A percentile compares a stretch with the other conserved stretches of the same genome.
Conservation (phyloP, 495 filamentous ascomycete genomes). For the Patellaria atrata region DNA sequence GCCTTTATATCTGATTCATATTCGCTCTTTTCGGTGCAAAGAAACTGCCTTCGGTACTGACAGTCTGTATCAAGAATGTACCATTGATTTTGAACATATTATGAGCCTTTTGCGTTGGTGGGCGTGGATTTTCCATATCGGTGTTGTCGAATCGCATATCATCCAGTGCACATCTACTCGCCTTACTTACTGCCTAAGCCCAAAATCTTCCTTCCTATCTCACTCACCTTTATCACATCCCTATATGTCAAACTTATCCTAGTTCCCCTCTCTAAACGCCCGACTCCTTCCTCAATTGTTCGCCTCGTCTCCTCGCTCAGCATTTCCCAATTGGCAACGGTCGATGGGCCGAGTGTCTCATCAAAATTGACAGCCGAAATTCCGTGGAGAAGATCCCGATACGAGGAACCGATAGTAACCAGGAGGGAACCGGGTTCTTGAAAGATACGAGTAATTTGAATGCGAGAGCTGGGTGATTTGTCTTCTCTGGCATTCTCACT, state of each 20-base stretch:
- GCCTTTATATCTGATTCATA: too few relatives aligned
- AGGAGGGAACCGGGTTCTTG: slow-evolving; percentile 58
- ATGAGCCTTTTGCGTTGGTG: too few relatives aligned
- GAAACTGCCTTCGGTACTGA: too few relatives aligned
- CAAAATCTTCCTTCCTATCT: slow-evolving; percentile 39
- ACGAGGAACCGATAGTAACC: slow-evolving; percentile 24
- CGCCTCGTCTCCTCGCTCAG: slow-evolving; percentile 41
- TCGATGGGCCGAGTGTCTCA: slow-evolving; percentile 27
- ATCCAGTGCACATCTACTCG: too few relatives aligned
- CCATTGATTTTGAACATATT: too few relatives aligned
- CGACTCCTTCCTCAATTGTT: slow-evolving; percentile 33
- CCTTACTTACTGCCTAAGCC: slow-evolving; percentile 4
- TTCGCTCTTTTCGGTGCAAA: too few relatives aligned
- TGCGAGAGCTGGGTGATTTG: neutral
- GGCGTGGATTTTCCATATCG: too few relatives aligned
- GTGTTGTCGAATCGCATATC: too few relatives aligned
- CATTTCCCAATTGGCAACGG: slow-evolving; percentile 72
- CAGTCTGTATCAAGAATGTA: too few relatives aligned
- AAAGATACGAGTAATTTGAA: slow-evolving; percentile 47
- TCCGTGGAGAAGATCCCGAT: slow-evolving; percentile 27
- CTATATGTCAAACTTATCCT: slow-evolving; percentile 84
- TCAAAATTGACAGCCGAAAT: slow-evolving; percentile 27
- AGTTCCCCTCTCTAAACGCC: slow-evolving; percentile 45
- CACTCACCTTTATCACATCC: slow-evolving; percentile 79
- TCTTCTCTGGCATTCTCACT: neutral